Conservation (phyloP, 1,284 basidiomycete species). For the Fomitiporia mediterranea region DNA sequence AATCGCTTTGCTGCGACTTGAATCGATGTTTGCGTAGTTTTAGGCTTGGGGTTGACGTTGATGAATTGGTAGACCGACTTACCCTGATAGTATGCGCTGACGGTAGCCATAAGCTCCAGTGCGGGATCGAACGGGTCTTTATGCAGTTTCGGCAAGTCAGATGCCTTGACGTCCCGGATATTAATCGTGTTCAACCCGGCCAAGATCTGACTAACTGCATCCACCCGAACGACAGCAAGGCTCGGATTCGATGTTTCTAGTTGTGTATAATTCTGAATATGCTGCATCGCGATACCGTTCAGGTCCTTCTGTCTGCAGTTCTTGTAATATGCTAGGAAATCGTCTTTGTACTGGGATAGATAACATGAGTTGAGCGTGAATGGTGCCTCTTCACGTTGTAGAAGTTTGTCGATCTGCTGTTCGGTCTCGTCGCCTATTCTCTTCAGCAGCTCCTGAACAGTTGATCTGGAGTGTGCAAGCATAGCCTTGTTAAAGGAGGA, state of each 20-base stretch:
- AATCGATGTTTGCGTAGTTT: not conserved
- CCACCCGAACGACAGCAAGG: not conserved
- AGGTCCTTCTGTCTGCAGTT: constrained; percentile 34
- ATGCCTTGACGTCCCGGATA: constrained; percentile 34
- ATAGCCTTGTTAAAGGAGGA: too few species aligned
- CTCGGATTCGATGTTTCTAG: not conserved
- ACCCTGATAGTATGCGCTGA: constrained; percentile 73
- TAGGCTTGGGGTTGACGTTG: not conserved
- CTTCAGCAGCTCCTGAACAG: constrained; percentile 46
- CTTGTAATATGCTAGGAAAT: constrained; percentile 49
- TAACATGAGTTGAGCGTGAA: constrained; percentile 59
- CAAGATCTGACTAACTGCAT: constrained; percentile 34
- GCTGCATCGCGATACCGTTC: constrained; percentile 28
- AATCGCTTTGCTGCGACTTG: constrained; percentile 69
- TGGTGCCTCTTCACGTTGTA: constrained; percentile 49
- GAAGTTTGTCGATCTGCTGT: constrained; percentile 44
- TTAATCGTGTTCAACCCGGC: constrained; percentile 34
- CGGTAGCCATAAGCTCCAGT: constrained; percentile 63
- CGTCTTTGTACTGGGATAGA: constrained; percentile 49
- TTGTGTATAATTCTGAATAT: constrained; percentile 16
- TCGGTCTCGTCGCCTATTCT: constrained; percentile 37
- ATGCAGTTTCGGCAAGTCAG: constrained; percentile 49
- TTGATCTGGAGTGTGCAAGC: constrained; percentile 33
- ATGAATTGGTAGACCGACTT: constrained; percentile 3
- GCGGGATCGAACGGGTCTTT: constrained; percentile 50